Evolutionary conservation across 2,329 filamentous ascomycete species (phyloP).

Genomic region (Botrytis tulipae): DNA sequence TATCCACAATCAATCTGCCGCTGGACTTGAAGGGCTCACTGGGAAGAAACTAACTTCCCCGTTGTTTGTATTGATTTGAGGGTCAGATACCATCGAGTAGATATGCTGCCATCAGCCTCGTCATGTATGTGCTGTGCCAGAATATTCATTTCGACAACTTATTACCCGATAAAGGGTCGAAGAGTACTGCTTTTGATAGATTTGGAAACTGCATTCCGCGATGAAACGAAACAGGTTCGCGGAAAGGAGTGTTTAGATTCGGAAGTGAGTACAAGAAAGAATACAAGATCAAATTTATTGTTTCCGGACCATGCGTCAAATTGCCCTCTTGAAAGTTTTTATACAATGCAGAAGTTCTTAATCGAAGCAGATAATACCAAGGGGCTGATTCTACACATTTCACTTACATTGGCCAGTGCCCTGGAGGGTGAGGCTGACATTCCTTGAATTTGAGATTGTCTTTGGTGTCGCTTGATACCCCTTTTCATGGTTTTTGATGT

Average conservation of each 20-base stretch:
- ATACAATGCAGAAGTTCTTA: too few species aligned
- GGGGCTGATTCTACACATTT: accelerated
- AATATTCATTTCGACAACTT: accelerated
- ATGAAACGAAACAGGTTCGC: background rate
- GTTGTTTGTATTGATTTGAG: background rate
- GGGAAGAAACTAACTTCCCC: accelerated
- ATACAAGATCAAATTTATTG: background rate
- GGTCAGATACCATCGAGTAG: background rate
- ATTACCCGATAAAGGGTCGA: background rate
- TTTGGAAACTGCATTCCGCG: background rate
- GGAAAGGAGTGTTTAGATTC: background rate
- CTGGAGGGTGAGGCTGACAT: too few species aligned
- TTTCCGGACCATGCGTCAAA: too few species aligned
- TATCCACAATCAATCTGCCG: too few species aligned
- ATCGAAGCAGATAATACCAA: accelerated
- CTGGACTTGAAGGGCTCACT: background rate
- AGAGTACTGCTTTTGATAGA: background rate
- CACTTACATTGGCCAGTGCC: accelerated
- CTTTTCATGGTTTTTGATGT: background rate
- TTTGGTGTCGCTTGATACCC: background rate
- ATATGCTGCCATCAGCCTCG: background rate
- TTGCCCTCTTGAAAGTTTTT: too few species aligned
- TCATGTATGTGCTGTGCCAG: background rate
- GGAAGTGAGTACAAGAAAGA: background rate
- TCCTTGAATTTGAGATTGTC: too few species aligned